Base-by-base conservation (phyloP, 2,329 filamentous ascomycete genomes). In the Penicillium hordei region DNA sequence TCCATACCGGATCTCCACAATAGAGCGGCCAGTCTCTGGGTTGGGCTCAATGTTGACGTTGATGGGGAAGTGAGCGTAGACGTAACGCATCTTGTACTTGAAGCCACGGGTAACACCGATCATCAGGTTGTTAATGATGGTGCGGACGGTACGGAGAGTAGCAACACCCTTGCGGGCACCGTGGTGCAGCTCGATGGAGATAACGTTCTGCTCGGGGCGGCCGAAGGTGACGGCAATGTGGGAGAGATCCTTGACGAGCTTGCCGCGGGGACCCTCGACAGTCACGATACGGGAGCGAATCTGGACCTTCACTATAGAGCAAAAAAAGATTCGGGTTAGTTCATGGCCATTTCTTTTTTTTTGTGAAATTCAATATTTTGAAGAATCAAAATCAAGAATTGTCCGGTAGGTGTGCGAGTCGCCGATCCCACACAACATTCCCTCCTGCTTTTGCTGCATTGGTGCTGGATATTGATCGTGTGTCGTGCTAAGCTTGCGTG, bases 71-170 rank as follows among this genome's bases (percentile, higher is more conserved):
- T 99, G 94, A 79, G 94, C 94, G 81, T 99, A 99, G 82, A 99
- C 94, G 85, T 99, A 99, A 77, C 95, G 91, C 93, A 99, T 97
- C 91, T 99, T 99, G 90, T 99, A 99, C 86, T 95, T 95, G 91
- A 89, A 99, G 72, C 94, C 94, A 86, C 93, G 96, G 80, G 94
- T 99, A 70, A 99, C 94, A 81, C 94, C 94, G 75, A 93, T 88
- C 81, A 99, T 90, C 83, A 99, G 80, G 89, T 99, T 99, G 87
- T 95, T 91, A 86, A 99, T 96, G 82, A 97, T 82, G 69, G 93
- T 93, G 78, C 92, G 91, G 83, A 99, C 94, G 76, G 94, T 99
- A 75, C 94, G 92, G 81, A 99, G 92, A 72, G 93, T 91, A 76
- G 94, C 94, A 78, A 99, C 90, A 80, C 91, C 93, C 89, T 99